Evolutionary conservation across 2,329 filamentous ascomycete species (phyloP).

Genomic region (Ophiostoma tasmaniense): DNA sequence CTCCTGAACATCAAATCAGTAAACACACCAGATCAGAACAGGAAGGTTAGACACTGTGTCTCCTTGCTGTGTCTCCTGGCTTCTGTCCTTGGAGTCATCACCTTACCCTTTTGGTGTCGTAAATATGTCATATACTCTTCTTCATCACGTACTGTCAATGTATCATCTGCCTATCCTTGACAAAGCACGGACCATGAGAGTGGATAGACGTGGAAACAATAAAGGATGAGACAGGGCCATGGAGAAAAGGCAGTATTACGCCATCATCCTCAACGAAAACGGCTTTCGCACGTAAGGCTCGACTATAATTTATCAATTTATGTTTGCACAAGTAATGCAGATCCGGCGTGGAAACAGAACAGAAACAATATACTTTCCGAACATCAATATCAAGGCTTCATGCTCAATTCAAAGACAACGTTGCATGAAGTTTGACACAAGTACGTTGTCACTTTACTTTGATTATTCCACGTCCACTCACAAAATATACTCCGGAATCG

Average conservation of each 20-base stretch:
- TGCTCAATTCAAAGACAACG: conserved; percentile 5
- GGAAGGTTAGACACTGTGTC: background rate
- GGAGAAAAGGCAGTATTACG: background rate
- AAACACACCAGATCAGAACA: background rate
- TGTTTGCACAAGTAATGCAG: background rate
- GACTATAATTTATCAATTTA: background rate
- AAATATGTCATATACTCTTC: too few species aligned
- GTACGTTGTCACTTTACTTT: background rate
- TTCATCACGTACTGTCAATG: background rate
- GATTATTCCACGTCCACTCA: background rate
- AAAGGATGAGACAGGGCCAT: background rate
- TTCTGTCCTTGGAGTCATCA: background rate
- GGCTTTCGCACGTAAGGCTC: conserved; percentile 13
- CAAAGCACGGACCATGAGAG: background rate
- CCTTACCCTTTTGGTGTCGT: background rate
- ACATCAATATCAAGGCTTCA: background rate
- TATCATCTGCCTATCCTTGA: background rate
- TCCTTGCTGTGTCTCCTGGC: background rate
- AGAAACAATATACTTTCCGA: background rate
- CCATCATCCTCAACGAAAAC: conserved; percentile 7
- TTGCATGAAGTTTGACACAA: background rate
- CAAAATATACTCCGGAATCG: background rate
- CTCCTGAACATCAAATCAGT: background rate
- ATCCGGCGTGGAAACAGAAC: background rate
- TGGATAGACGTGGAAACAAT: conserved; percentile 1